phyloP scores from a whole-genome alignment of 2,329 filamentous ascomycete species.

The Cytospora chrysosperma region DNA sequence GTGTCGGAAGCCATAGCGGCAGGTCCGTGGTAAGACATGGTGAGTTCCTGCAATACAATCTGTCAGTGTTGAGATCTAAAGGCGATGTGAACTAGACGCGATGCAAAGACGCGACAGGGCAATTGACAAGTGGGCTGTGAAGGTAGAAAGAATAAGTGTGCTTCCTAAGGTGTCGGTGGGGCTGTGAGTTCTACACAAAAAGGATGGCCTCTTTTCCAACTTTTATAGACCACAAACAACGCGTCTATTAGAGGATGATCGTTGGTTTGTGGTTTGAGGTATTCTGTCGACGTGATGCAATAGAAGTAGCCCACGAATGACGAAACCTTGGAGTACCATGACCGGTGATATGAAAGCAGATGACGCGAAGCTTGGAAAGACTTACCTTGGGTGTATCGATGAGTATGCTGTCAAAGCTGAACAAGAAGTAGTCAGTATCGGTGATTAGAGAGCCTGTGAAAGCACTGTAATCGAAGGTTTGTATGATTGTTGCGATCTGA shows the following conservation, averaged over 20 bases:
- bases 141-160: too few species aligned
- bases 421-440: conserved; percentile 5
- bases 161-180: too few species aligned
- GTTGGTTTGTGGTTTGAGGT: too few species aligned
- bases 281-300: too few species aligned
- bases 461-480: neutral
- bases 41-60: conserved; percentile 15
- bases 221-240: too few species aligned
- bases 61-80: conserved; percentile 16
- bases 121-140: neutral
- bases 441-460: neutral
- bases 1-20: conserved; percentile 29
- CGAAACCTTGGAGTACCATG: too few species aligned
- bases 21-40: conserved; percentile 30
- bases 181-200: too few species aligned
- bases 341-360: neutral
- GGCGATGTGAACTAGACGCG: too few species aligned
- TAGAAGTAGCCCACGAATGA: neutral
- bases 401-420: conserved; percentile 22
- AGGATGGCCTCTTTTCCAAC: too few species aligned
- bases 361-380: neutral
- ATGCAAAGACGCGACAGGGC: neutral
- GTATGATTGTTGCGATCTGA: neutral
- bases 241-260: too few species aligned
- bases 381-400: conserved; percentile 23